Percentiles rank a stretch among this genome's conserved stretches.
phyloP scores from a whole-genome alignment of 805 yeast species.

The Ogataea methanolica region DNA sequence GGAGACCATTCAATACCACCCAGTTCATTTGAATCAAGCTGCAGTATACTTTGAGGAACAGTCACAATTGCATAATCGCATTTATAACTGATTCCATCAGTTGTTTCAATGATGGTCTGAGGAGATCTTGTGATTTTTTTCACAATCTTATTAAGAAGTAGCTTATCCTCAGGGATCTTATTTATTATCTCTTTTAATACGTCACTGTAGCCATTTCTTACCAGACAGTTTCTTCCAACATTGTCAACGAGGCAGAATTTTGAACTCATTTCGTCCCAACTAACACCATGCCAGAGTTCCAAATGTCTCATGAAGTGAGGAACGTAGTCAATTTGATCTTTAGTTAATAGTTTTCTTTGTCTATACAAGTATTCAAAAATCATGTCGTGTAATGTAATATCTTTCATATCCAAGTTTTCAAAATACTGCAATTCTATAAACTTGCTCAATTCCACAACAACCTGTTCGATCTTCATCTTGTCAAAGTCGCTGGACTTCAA shows the following conservation, averaged over 20 bases:
- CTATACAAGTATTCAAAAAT: constrained; percentile 38
- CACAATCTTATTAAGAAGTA: constrained; percentile 42
- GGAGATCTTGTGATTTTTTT: constrained; percentile 29
- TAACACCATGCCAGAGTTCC: constrained; percentile 80
- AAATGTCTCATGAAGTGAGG: constrained; percentile 50
- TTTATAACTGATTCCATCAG: constrained; percentile 25
- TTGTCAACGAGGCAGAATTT: constrained; percentile 65
- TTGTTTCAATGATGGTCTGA: constrained; percentile 30
- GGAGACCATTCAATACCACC: constrained; percentile 58
- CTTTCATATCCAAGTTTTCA: constrained; percentile 43
- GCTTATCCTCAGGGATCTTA: constrained; percentile 34
- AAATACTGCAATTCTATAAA: constrained; percentile 54
- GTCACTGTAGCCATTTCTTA: constrained; percentile 52
- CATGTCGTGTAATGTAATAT: constrained; percentile 48
- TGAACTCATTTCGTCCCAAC: constrained; percentile 63
- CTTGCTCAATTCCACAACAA: constrained; percentile 53
- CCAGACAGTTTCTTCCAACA: constrained; percentile 75
- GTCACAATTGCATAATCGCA: constrained; percentile 66
- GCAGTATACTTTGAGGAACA: constrained; percentile 70
- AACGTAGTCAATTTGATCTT: constrained; percentile 46
- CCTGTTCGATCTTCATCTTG: constrained; percentile 31
- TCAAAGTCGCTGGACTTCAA: constrained; percentile 15
- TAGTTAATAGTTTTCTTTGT: constrained; percentile 43
- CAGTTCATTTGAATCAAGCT: constrained; percentile 28
- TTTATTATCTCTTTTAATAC: constrained; percentile 43